A percentile compares a stretch with the other conserved stretches of the same genome.
Evolutionary conservation across 495 filamentous ascomycete genomes (phyloP).

Genomic region (Staphylotrichum longicolle): DNA sequence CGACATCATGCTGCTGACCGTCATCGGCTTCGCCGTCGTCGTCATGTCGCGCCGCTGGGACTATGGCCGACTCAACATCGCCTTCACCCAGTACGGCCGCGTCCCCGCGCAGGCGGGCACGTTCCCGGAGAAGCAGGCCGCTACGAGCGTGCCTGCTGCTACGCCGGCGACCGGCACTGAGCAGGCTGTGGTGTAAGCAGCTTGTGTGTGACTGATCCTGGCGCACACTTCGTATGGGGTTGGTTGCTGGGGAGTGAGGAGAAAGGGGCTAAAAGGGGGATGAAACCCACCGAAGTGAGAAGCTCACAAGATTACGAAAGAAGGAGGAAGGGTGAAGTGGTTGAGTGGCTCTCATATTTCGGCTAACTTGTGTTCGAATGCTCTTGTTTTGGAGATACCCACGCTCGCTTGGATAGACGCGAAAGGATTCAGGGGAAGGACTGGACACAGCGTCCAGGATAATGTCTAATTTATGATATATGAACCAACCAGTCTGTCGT

Average conservation of each 20-base stretch:
- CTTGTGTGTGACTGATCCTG: background rate
- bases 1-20: slow-evolving; percentile 42
- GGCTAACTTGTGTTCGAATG: background rate
- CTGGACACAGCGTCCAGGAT: background rate
- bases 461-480: slow-evolving; percentile 12
- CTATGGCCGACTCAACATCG: slow-evolving; percentile 45
- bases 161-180: background rate
- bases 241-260: background rate
- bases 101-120: slow-evolving; percentile 38
- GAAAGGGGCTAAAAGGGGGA: background rate
- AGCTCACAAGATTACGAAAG: background rate
- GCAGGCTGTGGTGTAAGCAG: slow-evolving; percentile 12
- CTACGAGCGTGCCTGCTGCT: slow-evolving; percentile 5
- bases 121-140: slow-evolving; percentile 46
- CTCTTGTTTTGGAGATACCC: slow-evolving; percentile 5
- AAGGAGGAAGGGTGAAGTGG: background rate
- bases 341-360: slow-evolving; percentile 8
- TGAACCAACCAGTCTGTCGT: slow-evolving; percentile 1
- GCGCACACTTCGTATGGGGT: too few relatives aligned
- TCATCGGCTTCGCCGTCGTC: slow-evolving; percentile 37
- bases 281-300: background rate
- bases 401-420: slow-evolving; percentile 14
- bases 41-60: slow-evolving; percentile 47
- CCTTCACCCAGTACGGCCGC: slow-evolving; percentile 55
- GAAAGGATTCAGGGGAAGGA: background rate